A percentile compares a stretch with the other conserved stretches of the same genome.
Evolutionary conservation across 2,329 filamentous ascomycete genomes (phyloP).

Genomic region (Penicillium brevicompactum): DNA sequence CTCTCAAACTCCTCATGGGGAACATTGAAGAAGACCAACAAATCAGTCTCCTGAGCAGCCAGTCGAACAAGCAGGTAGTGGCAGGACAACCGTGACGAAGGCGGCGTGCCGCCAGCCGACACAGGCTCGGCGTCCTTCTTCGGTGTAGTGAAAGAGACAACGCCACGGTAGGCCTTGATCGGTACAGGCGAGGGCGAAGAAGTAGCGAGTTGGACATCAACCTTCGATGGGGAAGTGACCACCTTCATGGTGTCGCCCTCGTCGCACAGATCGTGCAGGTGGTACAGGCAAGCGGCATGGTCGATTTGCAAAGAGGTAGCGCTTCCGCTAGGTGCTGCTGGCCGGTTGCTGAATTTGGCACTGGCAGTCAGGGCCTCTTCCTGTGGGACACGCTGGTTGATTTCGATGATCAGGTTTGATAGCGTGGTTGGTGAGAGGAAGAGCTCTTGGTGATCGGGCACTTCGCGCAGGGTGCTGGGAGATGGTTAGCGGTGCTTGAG

Average conservation of each 20-base stretch:
- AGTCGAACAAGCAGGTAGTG: constrained; percentile 77
- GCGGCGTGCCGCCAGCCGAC: neutral
- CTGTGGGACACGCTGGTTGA: constrained; percentile 73
- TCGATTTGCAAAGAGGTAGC: constrained; percentile 60
- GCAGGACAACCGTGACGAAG: constrained; percentile 60
- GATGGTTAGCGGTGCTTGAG: constrained; percentile 11
- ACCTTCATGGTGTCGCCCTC: constrained; percentile 66
- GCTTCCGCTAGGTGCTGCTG: constrained; percentile 35
- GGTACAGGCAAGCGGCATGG: constrained; percentile 65
- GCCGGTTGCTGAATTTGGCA: constrained; percentile 21
- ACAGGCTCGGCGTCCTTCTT: constrained; percentile 9
- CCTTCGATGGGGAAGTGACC: constrained; percentile 65
- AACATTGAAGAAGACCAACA: constrained; percentile 85
- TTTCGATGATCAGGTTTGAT: constrained; percentile 86
- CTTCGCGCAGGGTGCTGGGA: constrained; percentile 38
- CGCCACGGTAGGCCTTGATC: constrained; percentile 30
- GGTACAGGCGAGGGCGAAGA: constrained; percentile 16
- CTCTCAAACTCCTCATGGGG: constrained; percentile 76
- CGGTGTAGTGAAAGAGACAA: constrained; percentile 28
- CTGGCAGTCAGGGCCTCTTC: constrained; percentile 29
- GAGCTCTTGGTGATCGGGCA: constrained; percentile 76
- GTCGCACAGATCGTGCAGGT: constrained; percentile 65
- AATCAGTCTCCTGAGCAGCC: constrained; percentile 73
- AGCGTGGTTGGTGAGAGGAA: constrained; percentile 83
- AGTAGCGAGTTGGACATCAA: constrained; percentile 53